Percentiles rank a stretch among this genome's conserved stretches.
phyloP scores from a whole-genome alignment of 177 flowering plant genomes.

The Tripterygium wilfordii region DNA sequence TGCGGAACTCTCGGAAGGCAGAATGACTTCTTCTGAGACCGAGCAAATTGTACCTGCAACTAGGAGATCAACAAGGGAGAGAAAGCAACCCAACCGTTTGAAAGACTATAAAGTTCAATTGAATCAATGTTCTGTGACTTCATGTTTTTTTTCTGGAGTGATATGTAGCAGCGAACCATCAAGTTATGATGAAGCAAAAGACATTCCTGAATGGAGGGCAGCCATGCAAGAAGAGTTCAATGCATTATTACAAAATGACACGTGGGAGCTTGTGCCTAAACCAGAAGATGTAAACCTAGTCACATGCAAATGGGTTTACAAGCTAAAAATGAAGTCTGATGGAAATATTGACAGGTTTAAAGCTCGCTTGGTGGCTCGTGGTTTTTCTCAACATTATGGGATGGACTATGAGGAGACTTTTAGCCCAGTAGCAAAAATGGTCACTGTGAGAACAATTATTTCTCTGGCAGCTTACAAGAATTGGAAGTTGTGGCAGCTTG shows the following conservation, averaged over 20 bases:
- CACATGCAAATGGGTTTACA: too few relatives aligned
- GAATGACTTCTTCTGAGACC: too few relatives aligned
- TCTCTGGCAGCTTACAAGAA: neutral
- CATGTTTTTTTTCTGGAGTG: neutral
- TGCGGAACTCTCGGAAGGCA: too few relatives aligned
- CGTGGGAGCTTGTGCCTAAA: conserved; percentile 1
- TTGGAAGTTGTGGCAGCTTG: too few relatives aligned
- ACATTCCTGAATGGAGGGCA: too few relatives aligned
- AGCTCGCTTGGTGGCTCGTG: too few relatives aligned
- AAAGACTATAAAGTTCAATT: neutral
- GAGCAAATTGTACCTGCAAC: too few relatives aligned
- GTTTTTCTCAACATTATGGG: too few relatives aligned
- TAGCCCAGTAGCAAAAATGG: neutral
- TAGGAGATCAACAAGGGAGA: neutral
- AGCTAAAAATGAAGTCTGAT: too few relatives aligned
- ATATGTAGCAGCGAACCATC: neutral
- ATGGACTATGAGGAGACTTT: conserved; percentile 3
- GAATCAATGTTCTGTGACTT: neutral
- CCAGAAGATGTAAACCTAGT: neutral
- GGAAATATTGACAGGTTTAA: too few relatives aligned
- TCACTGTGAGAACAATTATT: neutral
- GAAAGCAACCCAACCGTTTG: neutral
- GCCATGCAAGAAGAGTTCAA: neutral
- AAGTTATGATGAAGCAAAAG: neutral
- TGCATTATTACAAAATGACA: neutral